phyloP scores from a whole-genome alignment of 148 eudicot species.

The Fagopyrum tataricum region DNA sequence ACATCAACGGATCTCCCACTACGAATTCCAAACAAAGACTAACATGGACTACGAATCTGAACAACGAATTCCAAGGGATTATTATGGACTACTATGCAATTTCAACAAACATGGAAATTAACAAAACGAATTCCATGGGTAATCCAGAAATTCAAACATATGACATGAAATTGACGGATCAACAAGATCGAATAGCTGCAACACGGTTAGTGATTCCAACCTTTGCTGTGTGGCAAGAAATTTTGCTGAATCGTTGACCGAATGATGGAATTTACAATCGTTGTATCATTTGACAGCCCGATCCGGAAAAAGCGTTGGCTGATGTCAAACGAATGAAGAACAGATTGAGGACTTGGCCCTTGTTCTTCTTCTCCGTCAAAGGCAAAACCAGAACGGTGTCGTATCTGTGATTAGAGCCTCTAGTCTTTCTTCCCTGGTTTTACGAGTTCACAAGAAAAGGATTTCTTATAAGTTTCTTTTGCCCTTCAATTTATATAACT shows the following conservation, averaged over 20 bases:
- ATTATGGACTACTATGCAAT: neutral
- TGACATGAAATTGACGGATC: neutral
- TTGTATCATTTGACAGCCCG: neutral
- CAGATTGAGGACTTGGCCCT: neutral
- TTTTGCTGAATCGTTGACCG: slow-evolving; percentile 1
- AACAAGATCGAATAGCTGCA: neutral
- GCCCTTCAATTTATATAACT: too few species aligned
- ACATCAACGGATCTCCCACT: neutral
- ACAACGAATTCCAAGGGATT: neutral
- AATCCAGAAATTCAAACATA: neutral
- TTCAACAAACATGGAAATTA: neutral
- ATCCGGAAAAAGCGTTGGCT: neutral
- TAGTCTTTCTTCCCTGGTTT: neutral
- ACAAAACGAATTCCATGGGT: neutral
- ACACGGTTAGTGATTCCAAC: neutral
- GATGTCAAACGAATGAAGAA: slow-evolving; percentile 5
- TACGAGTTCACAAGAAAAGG: slow-evolving; percentile 7
- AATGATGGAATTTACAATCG: neutral
- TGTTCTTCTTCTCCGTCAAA: neutral
- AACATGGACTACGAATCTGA: neutral
- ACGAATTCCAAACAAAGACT: neutral
- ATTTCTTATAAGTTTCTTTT: neutral
- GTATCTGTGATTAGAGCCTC: neutral
- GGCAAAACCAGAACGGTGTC: neutral
- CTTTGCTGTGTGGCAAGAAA: neutral